Percentiles rank a stretch among this genome's conserved stretches.
phyloP scores from a whole-genome alignment of 495 filamentous ascomycete genomes.

The Xylaria palmicola region DNA sequence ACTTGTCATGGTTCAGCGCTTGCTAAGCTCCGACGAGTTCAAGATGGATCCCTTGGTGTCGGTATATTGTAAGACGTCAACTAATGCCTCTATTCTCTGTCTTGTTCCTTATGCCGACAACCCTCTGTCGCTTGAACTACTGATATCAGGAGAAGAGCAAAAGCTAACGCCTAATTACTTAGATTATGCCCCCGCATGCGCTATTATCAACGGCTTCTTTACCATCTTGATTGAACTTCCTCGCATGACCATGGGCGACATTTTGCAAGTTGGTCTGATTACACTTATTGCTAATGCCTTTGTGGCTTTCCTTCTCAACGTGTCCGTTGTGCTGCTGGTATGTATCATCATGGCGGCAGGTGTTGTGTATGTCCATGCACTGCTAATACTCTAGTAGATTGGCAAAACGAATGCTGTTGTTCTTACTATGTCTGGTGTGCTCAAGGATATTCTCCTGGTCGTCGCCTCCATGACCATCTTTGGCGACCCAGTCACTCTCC shows the following conservation, averaged over 20 bases:
- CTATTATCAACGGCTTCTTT: conserved; percentile 76
- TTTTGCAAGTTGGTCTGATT: conserved; percentile 68
- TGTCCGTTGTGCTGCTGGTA: conserved; percentile 89
- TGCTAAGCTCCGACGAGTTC: conserved; percentile 81
- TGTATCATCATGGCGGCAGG: conserved; percentile 28
- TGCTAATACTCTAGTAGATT: conserved; percentile 58
- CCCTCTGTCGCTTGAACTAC: too few species aligned
- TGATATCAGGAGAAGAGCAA: too few species aligned
- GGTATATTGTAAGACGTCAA: conserved; percentile 63
- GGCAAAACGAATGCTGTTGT: conserved; percentile 93
- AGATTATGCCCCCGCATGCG: conserved; percentile 84
- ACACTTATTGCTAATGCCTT: conserved; percentile 73
- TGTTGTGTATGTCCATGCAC: conserved; percentile 2
- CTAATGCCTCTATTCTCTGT: too few species aligned
- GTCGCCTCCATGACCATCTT: conserved; percentile 82
- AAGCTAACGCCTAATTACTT: neutral
- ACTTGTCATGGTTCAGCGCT: conserved; percentile 82
- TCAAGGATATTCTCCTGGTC: conserved; percentile 95
- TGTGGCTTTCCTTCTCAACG: conserved; percentile 81
- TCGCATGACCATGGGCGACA: conserved; percentile 62
- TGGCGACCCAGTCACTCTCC: conserved; percentile 70
- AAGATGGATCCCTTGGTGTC: conserved; percentile 97
- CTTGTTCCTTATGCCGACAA: neutral
- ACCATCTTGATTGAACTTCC: conserved; percentile 76
- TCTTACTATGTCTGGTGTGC: conserved; percentile 90